phyloP scores from a whole-genome alignment of 331 rosid species.

The Malus hybrid region DNA sequence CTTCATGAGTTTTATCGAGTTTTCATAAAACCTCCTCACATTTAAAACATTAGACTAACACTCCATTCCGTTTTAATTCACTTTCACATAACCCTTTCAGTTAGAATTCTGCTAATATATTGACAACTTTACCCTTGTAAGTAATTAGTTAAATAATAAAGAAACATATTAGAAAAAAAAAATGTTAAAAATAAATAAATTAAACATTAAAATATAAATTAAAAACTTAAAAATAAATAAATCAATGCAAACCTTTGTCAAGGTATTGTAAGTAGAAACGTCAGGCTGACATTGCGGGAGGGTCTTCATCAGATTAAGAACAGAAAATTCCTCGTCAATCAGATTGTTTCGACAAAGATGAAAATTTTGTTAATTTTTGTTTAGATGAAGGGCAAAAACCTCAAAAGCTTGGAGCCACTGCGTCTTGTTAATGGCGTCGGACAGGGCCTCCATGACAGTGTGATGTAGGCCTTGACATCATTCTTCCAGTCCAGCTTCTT shows the following conservation, averaged over 20 bases:
- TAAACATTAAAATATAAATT: too few relatives aligned
- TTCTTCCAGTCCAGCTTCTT: conserved; percentile 59
- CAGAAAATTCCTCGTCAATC: conserved; percentile 55
- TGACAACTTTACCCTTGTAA: too few relatives aligned
- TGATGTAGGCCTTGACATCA: conserved; percentile 78
- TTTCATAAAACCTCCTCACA: too few relatives aligned
- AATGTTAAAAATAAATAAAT: too few relatives aligned
- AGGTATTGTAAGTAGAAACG: conserved; percentile 73
- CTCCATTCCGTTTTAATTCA: too few relatives aligned
- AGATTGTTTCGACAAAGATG: conserved; percentile 51
- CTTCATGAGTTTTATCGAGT: too few relatives aligned
- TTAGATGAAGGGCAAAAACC: conserved; percentile 24
- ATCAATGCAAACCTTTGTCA: conserved; percentile 74
- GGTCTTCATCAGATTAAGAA: conserved; percentile 65
- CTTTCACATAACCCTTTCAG: too few relatives aligned
- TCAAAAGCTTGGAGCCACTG: conserved; percentile 88
- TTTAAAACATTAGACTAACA: too few relatives aligned
- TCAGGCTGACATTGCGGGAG: conserved; percentile 84
- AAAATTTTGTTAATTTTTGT: background rate
- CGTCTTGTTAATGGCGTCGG: conserved; percentile 54
- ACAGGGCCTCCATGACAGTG: conserved; percentile 82
- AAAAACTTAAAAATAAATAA: too few relatives aligned
- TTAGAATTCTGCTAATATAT: too few relatives aligned
- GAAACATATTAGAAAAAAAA: too few relatives aligned
- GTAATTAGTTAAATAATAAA: too few relatives aligned